phyloP scores from a whole-genome alignment of 2,329 filamentous ascomycete genomes.

The Colletotrichum musae region DNA sequence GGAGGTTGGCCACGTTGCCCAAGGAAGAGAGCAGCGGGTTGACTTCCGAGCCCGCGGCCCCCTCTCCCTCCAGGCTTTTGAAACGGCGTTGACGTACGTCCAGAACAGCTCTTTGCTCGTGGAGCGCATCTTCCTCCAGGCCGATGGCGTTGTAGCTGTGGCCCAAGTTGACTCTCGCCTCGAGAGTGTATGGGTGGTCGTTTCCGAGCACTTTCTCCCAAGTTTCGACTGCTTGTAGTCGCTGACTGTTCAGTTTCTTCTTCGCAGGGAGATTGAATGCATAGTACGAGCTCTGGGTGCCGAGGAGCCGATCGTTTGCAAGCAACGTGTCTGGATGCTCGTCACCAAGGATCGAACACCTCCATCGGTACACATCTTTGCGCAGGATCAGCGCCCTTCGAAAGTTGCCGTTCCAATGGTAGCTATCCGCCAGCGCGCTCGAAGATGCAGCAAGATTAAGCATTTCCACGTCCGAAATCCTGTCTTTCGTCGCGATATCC shows the following conservation, averaged over 20 bases:
- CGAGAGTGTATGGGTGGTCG: slow-evolving; percentile 2
- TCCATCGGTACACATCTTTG: not conserved
- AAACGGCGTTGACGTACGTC: not conserved
- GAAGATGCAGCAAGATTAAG: not conserved
- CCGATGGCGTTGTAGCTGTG: not conserved
- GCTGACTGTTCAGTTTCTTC: not conserved
- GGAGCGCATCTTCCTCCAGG: too few relatives aligned
- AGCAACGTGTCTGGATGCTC: slow-evolving; percentile 6
- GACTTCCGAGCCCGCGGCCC: not conserved
- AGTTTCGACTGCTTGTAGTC: not conserved
- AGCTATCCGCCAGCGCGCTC: slow-evolving; percentile 10
- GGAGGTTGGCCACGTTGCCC: not conserved
- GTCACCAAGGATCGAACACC: not conserved
- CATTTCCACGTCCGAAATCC: not conserved
- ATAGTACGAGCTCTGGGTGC: not conserved
- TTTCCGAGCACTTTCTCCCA: not conserved
- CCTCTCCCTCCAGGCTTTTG: too few relatives aligned
- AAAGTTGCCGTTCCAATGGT: slow-evolving; percentile 9
- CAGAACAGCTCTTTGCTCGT: not conserved
- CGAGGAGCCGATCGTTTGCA: not conserved
- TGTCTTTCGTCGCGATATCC: not conserved
- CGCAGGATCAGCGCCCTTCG: not conserved
- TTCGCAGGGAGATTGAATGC: not conserved
- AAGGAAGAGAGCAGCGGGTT: not conserved
- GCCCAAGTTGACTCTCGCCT: slow-evolving; percentile 11